phyloP scores from a whole-genome alignment of 1,139 yeast genomes.

The Nematodospora anomalae region DNA sequence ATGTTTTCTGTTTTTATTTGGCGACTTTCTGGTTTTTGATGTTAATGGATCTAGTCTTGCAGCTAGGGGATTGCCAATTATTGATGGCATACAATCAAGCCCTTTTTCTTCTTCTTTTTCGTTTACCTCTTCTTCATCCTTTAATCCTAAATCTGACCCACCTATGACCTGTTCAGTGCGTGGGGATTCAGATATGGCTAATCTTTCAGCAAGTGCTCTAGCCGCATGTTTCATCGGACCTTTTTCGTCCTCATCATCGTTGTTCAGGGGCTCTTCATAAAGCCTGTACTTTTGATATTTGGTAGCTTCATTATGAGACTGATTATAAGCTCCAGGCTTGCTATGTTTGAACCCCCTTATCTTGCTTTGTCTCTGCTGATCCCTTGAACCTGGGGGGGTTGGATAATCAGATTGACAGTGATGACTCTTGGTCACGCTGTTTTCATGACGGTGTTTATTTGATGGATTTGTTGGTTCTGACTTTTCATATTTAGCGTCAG shows the following conservation, averaged over 20 bases:
- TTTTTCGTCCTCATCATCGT: conserved; percentile 16
- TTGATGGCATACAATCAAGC: conserved; percentile 5
- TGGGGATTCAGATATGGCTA: conserved; percentile 16
- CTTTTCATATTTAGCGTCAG: conserved; percentile 11
- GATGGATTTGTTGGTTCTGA: conserved; percentile 2
- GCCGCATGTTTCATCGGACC: conserved; percentile 30
- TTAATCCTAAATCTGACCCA: neutral
- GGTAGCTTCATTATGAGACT: neutral
- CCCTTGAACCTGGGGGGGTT: conserved; percentile 11
- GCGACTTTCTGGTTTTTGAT: conserved; percentile 5
- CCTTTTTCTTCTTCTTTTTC: conserved; percentile 8
- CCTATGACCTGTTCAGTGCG: neutral
- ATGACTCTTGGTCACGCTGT: conserved; percentile 3
- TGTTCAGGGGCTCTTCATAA: neutral
- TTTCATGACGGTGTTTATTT: conserved; percentile 1
- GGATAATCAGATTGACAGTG: conserved; percentile 3
- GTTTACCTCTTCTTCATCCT: neutral
- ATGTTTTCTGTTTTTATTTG: neutral
- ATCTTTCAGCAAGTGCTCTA: conserved; percentile 26
- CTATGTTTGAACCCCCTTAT: neutral
- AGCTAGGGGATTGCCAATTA: conserved; percentile 21
- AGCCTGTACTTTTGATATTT: neutral
- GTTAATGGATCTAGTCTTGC: conserved; percentile 20
- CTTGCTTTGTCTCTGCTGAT: neutral
- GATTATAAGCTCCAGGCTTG: neutral